Evolutionary conservation across 139 green algal genomes (phyloP), one percentile per base, ranked within the genome.

Genomic region (Pleodorina starrii): DNA sequence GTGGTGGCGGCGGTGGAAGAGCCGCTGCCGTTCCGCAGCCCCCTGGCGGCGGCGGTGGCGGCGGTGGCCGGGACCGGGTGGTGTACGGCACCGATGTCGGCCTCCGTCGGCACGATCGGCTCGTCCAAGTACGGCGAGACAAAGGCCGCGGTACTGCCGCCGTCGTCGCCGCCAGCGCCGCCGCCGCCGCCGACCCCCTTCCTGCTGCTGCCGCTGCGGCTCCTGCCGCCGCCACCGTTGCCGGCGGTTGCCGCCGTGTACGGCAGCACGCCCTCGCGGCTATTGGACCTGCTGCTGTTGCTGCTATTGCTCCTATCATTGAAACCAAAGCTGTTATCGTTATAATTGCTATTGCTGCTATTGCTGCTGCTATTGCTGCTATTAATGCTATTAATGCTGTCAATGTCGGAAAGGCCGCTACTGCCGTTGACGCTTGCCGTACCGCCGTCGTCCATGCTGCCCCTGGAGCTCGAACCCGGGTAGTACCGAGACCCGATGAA

Each of bases 271-370:
- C n/a, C n/a, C n/a, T n/a, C n/a, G n/a, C n/a, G n/a, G 51, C 42
- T 86, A 44, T 51, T 66, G 12, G 4, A 40, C 51, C 54, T 66
- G 50, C 51, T 86, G 85, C 40, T 86, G 74, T 25, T 86, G 59
- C 51, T 90, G 73, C 72, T 59, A 46, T 36, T 66, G 44, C 48
- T 89, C 48, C 69, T 72, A 54, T 36, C 38, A 44, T 38, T 32
- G 46, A 0, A 5, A 44, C n/a, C n/a, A n/a, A n/a, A n/a, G n/a
- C n/a, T 57, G 42, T 42, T 36, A 7, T n/a, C 16, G 46, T 4
- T 40, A 11, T 16, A 0, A 44, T 57, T 4, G 68, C 19, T 16
- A 12, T 72, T 77, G 73, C 72, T 76, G 87, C 60, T 72, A 57
- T 51, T 73, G 38, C 6, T 12, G 46, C 4, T 7, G 38, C 40